A percentile compares a stretch with the other conserved stretches of the same genome.
Conservation (phyloP, 2,329 filamentous ascomycete species). For the Metarhizium album region DNA sequence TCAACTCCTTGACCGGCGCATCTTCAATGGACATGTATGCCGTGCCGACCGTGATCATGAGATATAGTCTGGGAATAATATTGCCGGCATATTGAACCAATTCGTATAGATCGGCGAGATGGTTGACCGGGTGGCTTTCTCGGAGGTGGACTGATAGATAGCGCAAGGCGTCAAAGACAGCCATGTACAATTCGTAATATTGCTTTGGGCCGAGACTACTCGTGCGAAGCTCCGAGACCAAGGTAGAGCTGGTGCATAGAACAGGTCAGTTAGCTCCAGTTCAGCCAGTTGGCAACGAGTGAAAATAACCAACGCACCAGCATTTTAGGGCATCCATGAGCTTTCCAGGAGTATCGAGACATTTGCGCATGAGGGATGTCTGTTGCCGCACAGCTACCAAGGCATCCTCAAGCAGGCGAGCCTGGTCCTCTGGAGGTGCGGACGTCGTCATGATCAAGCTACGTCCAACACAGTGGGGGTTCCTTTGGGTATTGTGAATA, state of each 20-base stretch:
- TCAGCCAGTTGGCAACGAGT: neutral
- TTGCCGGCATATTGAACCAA: conserved; percentile 97
- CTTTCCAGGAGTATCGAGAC: conserved; percentile 92
- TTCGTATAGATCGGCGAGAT: conserved; percentile 95
- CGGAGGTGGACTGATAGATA: conserved; percentile 93
- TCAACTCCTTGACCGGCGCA: conserved; percentile 97
- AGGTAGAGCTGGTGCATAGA: conserved; percentile 62
- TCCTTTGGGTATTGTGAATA: conserved; percentile 15
- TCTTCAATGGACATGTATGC: conserved; percentile 99
- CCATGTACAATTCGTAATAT: conserved; percentile 99
- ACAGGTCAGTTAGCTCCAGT: conserved; percentile 6
- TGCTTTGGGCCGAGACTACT: conserved; percentile 97
- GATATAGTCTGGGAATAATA: conserved; percentile 88
- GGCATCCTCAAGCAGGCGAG: conserved; percentile 93
- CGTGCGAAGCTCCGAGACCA: conserved; percentile 96
- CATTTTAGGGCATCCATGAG: conserved; percentile 99
- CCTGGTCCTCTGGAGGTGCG: conserved; percentile 66
- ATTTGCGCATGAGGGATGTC: conserved; percentile 94
- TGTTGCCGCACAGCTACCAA: conserved; percentile 94
- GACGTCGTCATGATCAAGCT: conserved; percentile 36
- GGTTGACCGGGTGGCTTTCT: conserved; percentile 95
- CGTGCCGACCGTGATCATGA: conserved; percentile 98
- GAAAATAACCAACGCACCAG: conserved; percentile 65
- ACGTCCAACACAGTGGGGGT: conserved; percentile 18
- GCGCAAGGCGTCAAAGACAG: conserved; percentile 93